phyloP scores from a whole-genome alignment of 306 rosid genomes.

The Castanea sativa region DNA sequence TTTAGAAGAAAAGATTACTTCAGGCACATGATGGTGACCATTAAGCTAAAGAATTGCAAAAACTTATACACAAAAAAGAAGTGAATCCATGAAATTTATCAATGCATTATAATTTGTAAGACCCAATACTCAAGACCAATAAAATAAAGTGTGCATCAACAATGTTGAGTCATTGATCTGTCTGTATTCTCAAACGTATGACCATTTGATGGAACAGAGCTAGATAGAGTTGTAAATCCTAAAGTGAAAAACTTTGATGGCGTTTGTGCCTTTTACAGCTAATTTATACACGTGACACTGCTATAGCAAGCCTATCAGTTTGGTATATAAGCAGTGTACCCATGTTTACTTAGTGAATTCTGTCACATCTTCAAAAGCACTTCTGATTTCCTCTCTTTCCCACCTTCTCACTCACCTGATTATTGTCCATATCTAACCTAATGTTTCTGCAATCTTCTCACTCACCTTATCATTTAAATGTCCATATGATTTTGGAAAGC shows the following conservation, averaged over 20 bases:
- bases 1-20: too few relatives aligned
- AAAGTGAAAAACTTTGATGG: not conserved
- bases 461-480: not conserved
- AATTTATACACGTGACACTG: not conserved
- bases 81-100: too few relatives aligned
- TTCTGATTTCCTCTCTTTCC: not conserved
- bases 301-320: not conserved
- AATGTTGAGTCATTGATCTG: too few relatives aligned
- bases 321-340: not conserved
- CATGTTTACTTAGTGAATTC: not conserved
- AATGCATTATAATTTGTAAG: too few relatives aligned
- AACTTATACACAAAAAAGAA: too few relatives aligned
- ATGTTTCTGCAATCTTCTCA: not conserved
- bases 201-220: too few relatives aligned
- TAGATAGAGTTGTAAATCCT: not conserved
- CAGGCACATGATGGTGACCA: too few relatives aligned
- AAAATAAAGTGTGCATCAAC: too few relatives aligned
- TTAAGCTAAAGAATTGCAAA: too few relatives aligned
- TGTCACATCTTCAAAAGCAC: not conserved
- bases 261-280: not conserved
- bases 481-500: not conserved
- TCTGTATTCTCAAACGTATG: too few relatives aligned
- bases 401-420: not conserved
- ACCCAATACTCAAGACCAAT: too few relatives aligned
- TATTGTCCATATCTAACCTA: not conserved